A percentile compares a stretch with the other conserved stretches of the same genome.
phyloP scores from a whole-genome alignment of 148 eudicot species.

The Rhododendron henanense region DNA sequence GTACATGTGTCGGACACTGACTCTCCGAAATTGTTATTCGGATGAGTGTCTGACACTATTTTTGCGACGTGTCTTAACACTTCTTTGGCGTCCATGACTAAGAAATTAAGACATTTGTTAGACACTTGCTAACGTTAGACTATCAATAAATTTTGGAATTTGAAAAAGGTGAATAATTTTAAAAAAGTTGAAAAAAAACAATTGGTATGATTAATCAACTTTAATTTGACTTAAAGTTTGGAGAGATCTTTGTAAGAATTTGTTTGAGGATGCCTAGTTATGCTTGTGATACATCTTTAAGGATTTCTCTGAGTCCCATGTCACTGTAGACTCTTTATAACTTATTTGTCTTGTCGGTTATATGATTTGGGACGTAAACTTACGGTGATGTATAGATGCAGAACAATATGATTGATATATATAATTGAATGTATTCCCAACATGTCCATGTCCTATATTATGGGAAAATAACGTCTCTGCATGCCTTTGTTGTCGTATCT shows the following conservation, averaged over 20 bases:
- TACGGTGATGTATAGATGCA: neutral
- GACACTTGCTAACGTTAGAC: neutral
- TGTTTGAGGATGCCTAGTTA: neutral
- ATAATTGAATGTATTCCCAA: neutral
- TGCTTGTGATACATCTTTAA: neutral
- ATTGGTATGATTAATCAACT: neutral
- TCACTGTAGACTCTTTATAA: neutral
- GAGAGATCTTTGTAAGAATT: neutral
- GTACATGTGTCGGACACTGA: neutral
- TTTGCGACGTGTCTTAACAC: neutral
- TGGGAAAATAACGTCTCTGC: neutral
- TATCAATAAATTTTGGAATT: neutral
- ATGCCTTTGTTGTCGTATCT: neutral
- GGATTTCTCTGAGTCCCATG: neutral
- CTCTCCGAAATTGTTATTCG: neutral
- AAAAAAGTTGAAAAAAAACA: neutral
- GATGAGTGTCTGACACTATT: neutral
- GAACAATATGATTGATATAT: neutral
- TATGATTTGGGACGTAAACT: neutral
- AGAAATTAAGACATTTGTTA: neutral
- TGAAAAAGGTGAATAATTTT: neutral
- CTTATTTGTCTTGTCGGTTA: neutral
- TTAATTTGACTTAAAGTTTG: neutral
- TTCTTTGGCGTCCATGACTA: neutral
- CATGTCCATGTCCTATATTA: neutral